Conservation (phyloP, 225 moss, liverwort and hornwort species). For the Climacium dendroides region DNA sequence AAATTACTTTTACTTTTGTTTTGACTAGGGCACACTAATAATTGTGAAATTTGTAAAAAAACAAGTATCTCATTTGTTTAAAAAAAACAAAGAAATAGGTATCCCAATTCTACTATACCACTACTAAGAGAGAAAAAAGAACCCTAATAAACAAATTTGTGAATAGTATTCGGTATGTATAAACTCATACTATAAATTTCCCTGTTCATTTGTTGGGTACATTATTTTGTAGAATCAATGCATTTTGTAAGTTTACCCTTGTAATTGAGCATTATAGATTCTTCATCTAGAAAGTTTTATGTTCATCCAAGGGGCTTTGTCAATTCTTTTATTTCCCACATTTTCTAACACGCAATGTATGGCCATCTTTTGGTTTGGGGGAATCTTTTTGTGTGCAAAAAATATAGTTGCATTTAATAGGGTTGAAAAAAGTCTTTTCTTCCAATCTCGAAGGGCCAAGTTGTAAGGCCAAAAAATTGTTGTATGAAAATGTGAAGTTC, state of each 20-base stretch:
- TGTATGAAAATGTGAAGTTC: neutral
- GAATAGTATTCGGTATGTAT: no score
- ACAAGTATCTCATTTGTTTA: no score
- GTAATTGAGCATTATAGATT: accelerated
- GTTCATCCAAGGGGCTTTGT: neutral
- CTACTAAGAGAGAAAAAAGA: no score
- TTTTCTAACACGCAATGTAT: accelerated
- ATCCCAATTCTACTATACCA: neutral
- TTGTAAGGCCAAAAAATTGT: neutral
- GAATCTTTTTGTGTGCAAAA: neutral
- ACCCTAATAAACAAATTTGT: no score
- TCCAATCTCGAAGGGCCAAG: accelerated
- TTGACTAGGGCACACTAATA: no score
- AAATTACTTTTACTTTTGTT: no score
- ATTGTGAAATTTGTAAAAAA: neutral
- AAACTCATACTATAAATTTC: no score
- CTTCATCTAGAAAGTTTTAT: accelerated
- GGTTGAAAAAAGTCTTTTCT: accelerated
- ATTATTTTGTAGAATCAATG: accelerated
- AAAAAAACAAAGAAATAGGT: no score
- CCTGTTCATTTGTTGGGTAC: neutral
- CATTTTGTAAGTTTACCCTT: no score
- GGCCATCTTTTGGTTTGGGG: accelerated
- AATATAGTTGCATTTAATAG: neutral
- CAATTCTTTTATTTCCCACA: neutral